These are phyloP conservation scores for Coprinopsis strossmayeri DNA, from an alignment of 768 basidiomycete genomes.

Conservation along the genomic window DNA sequence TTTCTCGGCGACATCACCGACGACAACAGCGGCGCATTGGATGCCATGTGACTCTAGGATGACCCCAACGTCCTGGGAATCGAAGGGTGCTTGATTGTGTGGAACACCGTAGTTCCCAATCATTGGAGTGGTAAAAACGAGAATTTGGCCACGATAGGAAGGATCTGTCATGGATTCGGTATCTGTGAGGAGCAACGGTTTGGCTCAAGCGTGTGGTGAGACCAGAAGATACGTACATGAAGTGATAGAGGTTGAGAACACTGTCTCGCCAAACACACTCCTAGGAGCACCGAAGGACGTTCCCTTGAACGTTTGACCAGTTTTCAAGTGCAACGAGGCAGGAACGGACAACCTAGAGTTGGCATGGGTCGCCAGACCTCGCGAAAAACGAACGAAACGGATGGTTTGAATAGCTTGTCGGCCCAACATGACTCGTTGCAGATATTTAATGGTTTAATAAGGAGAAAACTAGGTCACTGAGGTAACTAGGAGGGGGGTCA, in stretches of 20 bases:
- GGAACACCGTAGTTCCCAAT: slow-evolving; percentile 99
- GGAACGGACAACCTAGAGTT: slow-evolving; percentile 46
- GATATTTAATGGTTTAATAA: slow-evolving; percentile 39
- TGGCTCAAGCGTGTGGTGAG: slow-evolving; percentile 7
- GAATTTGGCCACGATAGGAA: slow-evolving; percentile 95
- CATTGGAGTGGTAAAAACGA: slow-evolving; percentile 97
- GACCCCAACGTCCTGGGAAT: slow-evolving; percentile 78
- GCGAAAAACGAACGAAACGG: slow-evolving; percentile 42
- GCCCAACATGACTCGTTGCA: slow-evolving; percentile 42
- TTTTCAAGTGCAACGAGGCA: slow-evolving; percentile 86
- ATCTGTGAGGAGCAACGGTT: slow-evolving; percentile 46
- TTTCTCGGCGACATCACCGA: slow-evolving; percentile 90
- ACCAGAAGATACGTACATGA: slow-evolving; percentile 59
- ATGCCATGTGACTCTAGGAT: slow-evolving; percentile 84
- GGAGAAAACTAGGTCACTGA: slow-evolving; percentile 87
- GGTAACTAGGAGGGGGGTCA: slow-evolving; percentile 51
- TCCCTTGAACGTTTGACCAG: slow-evolving; percentile 89
- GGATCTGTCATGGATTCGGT: slow-evolving; percentile 99
- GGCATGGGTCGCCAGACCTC: slow-evolving; percentile 65
- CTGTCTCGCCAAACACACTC: slow-evolving; percentile 93
- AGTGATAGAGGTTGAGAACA: slow-evolving; percentile 98
- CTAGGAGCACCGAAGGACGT: slow-evolving; percentile 83
- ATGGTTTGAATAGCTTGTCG: slow-evolving; percentile 46
- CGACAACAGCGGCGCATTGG: slow-evolving; percentile 89
- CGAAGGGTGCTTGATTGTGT: slow-evolving; percentile 60